Base-by-base conservation (phyloP, 495 filamentous ascomycete species). In the Penicillium robsamsonii region DNA sequence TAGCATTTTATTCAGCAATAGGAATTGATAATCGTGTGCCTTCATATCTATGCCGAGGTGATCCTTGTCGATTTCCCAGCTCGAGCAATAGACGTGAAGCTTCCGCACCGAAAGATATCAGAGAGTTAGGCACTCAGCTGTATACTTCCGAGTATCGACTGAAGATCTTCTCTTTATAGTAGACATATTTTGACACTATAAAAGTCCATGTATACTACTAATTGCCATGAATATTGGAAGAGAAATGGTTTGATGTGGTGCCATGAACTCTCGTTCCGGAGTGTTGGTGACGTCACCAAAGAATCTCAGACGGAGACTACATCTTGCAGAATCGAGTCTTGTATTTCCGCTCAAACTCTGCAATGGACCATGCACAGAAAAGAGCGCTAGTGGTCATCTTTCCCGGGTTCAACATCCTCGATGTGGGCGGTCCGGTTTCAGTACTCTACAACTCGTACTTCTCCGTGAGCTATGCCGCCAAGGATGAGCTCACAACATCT, bases 401-500 rank as follows among this genome's bases (percentile, higher is more conserved):
- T 6, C 29, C 46, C 6, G 10, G 18, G 6, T 37, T 50, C 15
- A 50, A 37, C 13, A 37, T 38, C 11, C 47, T 50, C 31, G 46
- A 35, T 10, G 43, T 46, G 43, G 29, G 43, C 43, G 43, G 43
- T n/a, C 43, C 43, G 8, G 43, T 46, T 6, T 29, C 30, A 17
- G 18, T 38, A 9, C 33, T 50, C 31, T 50, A n/a, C 18, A 50
- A 37, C 31, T 25, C 17, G 5, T 18, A 25, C 24, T 38, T 50
- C 31, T 8, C 31, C 47, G 33, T 50, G 47, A 33, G 17, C 31
- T 50, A 13, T n/a, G 18, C 29, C 15, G 47, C 31, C 1, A 35
- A 31, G 17, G 18, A 50, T 25, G 47, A 50, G 47, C 47, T 50
- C 30, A 50, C 47, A 25, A 38, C n/a, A 3, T 50, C 35, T 7